Percentiles rank a stretch among this genome's conserved stretches.
Conservation (phyloP, 345 rosid species). For the Eucalyptus fibrosa region DNA sequence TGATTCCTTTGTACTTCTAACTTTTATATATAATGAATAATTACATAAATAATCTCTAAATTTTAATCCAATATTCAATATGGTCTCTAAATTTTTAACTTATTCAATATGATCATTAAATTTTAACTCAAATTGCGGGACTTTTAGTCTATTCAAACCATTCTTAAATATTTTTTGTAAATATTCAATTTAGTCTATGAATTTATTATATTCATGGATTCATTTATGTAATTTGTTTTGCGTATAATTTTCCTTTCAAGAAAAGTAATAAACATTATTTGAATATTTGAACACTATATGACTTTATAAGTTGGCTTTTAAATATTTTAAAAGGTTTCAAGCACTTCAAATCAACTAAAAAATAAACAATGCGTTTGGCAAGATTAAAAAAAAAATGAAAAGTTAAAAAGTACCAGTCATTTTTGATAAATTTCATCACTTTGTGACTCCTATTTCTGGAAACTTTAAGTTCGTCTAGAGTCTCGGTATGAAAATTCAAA, state of each 20-base stretch:
- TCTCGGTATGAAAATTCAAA: too few species aligned
- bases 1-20: neutral
- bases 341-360: neutral
- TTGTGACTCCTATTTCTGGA: neutral
- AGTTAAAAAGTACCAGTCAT: neutral
- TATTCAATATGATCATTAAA: too few species aligned
- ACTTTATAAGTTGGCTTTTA: neutral
- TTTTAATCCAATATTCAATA: accelerated
- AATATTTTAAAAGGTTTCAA: neutral
- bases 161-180: accelerated
- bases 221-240: too few species aligned
- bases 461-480: neutral
- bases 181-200: neutral
- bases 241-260: neutral
- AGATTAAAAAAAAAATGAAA: neutral
- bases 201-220: too few species aligned
- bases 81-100: accelerated
- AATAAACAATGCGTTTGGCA: neutral
- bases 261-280: neutral
- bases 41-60: too few species aligned
- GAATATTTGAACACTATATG: neutral
- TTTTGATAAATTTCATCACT: neutral
- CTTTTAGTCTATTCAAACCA: neutral
- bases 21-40: neutral
- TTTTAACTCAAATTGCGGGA: accelerated